Base-by-base conservation (phyloP, 352 stramenopile genomes). In the Phytophthora multivora region DNA sequence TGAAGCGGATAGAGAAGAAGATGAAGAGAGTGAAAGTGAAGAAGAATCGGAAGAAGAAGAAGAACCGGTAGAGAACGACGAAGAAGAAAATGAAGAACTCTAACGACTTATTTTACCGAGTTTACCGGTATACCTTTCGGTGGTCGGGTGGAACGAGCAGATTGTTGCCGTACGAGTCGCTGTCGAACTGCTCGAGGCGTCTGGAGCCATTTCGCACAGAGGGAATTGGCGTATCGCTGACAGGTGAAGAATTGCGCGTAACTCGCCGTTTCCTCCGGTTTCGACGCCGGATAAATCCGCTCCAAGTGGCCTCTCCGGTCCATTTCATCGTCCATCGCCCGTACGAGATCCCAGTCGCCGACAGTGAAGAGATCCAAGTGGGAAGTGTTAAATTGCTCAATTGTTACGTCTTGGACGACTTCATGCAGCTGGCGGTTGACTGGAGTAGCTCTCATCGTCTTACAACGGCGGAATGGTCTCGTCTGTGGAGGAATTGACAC, bases 301-400 rank as follows among this genome's bases (percentile, higher is more conserved):
- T 91, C 69, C 59, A 94, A 94, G 50, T 94, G 75, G 4, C 85
- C 85, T 2, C 74, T 43, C 0, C 85, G 80, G 40, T 88, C 71
- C 60, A 86, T 80, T 59, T 94, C 85, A 56, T 90, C 85, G 18
- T 90, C 85, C 74, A 92, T 88, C 12, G 70, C 19, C 16, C 85
- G 52, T 2, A 94, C 59, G 16, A 89, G 75, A 5, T 82, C 59
- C 77, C 80, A 89, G 67, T 94, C 85, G 23, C 55, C 75, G 0
- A 52, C 15, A 3, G 73, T 64, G 48, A 94, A 86, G 6, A 87
- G 56, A 36, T 81, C 69, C 25, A 91, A 43, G 56, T 91, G 80
- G 0, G 65, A 61, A 25, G 69, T 59, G 10, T 88, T 73, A 15
- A 91, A 79, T 3, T 55, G 31, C 1, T 69, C 52, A 12, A 82